Conservation (phyloP, 257 asterid species). For the Solanum verrucosum region DNA sequence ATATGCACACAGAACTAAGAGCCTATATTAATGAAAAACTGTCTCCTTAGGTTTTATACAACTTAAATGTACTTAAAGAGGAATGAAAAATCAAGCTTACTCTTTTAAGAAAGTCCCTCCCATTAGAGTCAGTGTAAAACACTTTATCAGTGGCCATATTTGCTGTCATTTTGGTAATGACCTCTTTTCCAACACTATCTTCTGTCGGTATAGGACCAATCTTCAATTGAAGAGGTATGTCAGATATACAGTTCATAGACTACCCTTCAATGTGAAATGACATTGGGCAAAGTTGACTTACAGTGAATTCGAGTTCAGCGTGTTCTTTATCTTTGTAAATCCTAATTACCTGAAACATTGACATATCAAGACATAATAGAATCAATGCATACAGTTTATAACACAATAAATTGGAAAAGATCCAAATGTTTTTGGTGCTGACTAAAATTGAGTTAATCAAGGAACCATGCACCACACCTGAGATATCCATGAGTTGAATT, state of each 20-base stretch:
- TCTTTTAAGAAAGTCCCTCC: constrained; percentile 84
- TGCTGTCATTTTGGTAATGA: constrained; percentile 61
- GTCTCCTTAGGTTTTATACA: neutral
- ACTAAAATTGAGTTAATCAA: neutral
- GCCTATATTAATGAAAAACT: neutral
- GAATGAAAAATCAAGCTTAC: constrained; percentile 22
- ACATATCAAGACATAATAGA: neutral
- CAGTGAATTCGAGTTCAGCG: constrained; percentile 84
- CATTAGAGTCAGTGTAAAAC: constrained; percentile 83
- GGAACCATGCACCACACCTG: constrained; percentile 36
- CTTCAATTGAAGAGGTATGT: constrained; percentile 29
- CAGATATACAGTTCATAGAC: neutral
- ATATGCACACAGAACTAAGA: neutral
- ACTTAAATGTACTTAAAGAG: neutral
- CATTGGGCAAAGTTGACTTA: constrained; percentile 21
- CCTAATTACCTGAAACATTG: constrained; percentile 49
- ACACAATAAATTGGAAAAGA: neutral
- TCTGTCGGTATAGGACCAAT: constrained; percentile 68
- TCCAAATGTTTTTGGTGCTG: neutral
- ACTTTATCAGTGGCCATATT: constrained; percentile 61
- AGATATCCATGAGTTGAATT: constrained; percentile 69
- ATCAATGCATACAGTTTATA: neutral
- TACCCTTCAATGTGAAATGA: neutral
- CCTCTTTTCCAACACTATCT: constrained; percentile 74
- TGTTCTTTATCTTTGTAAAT: constrained; percentile 77